Conservation (phyloP, 1,139 yeast genomes). For the Nakaseomyces sp. region DNA sequence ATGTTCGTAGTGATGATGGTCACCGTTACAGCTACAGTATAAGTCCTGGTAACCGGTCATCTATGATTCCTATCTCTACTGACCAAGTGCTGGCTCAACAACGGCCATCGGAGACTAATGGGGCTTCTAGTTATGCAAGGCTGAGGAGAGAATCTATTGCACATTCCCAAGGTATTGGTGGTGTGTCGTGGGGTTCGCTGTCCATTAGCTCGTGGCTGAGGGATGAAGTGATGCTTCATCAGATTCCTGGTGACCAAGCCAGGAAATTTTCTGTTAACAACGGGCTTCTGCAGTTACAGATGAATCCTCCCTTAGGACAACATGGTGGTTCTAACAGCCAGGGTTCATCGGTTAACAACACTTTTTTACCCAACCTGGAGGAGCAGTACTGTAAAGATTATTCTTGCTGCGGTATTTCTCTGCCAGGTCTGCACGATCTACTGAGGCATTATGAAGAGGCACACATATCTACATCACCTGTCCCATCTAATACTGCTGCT, state of each 20-base stretch:
- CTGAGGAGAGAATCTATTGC: slow-evolving; percentile 84
- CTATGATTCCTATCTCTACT: slow-evolving; percentile 1
- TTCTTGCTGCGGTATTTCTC: slow-evolving; percentile 85
- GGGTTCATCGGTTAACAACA: neutral
- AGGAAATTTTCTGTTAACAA: slow-evolving; percentile 3
- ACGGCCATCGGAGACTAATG: neutral
- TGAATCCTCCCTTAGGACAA: slow-evolving; percentile 16
- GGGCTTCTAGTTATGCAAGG: slow-evolving; percentile 33
- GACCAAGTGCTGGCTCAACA: neutral
- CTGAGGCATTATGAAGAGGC: slow-evolving; percentile 94
- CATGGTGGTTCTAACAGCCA: slow-evolving; percentile 37
- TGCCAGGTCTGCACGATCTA: slow-evolving; percentile 89
- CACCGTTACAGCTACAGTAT: slow-evolving; percentile 2
- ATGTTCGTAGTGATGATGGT: slow-evolving; percentile 5
- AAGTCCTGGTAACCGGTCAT: slow-evolving; percentile 1
- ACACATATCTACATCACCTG: slow-evolving; percentile 42
- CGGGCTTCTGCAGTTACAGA: neutral
- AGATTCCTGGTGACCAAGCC: neutral
- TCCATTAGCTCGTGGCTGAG: slow-evolving; percentile 93
- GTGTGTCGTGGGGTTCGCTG: slow-evolving; percentile 95
- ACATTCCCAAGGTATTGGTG: slow-evolving; percentile 96
- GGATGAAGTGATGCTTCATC: slow-evolving; percentile 63
- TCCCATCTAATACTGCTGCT: neutral
- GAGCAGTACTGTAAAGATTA: slow-evolving; percentile 95
- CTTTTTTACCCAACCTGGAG: slow-evolving; percentile 82